A percentile compares a stretch with the other conserved stretches of the same genome.
These are phyloP conservation scores for Monocercomonoides exilis DNA, from an alignment of 78 protist genomes.

Conservation along the genomic window DNA sequence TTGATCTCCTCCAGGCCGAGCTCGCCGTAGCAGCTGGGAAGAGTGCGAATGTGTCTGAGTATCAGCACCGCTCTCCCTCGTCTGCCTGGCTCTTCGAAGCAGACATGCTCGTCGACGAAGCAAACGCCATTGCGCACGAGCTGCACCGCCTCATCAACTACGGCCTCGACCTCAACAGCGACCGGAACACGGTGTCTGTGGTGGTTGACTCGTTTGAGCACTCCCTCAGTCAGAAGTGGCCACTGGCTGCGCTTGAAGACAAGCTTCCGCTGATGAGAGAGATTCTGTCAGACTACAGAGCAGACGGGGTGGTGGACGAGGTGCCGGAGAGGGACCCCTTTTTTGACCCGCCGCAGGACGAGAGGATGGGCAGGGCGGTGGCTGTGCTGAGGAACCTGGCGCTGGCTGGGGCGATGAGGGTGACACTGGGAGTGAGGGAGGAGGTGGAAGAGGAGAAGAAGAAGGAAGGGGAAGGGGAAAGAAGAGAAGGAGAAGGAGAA, in stretches of 20 bases:
- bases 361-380: neutral
- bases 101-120: conserved; percentile 7
- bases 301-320: neutral
- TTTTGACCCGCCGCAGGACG: neutral
- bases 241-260: neutral
- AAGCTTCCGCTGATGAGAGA: neutral
- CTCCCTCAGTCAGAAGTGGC: neutral
- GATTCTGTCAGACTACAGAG: conserved; percentile 6
- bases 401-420: neutral
- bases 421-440: neutral
- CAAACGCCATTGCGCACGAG: conserved; percentile 3
- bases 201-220: neutral
- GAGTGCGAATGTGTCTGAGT: neutral
- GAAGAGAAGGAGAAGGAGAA: neutral
- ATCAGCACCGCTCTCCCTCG: neutral
- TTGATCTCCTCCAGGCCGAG: neutral
- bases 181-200: neutral
- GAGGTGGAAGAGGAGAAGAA: neutral
- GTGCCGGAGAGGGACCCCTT: neutral
- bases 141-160: neutral
- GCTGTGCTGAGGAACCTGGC: neutral
- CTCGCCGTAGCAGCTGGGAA: neutral
- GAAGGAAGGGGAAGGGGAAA: neutral
- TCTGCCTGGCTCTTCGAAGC: neutral
- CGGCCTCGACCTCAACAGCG: neutral